Evolutionary conservation across 306 rosid genomes (phyloP), one percentile per base, ranked within the genome.

Genomic region (Gastrolobium bilobum): DNA sequence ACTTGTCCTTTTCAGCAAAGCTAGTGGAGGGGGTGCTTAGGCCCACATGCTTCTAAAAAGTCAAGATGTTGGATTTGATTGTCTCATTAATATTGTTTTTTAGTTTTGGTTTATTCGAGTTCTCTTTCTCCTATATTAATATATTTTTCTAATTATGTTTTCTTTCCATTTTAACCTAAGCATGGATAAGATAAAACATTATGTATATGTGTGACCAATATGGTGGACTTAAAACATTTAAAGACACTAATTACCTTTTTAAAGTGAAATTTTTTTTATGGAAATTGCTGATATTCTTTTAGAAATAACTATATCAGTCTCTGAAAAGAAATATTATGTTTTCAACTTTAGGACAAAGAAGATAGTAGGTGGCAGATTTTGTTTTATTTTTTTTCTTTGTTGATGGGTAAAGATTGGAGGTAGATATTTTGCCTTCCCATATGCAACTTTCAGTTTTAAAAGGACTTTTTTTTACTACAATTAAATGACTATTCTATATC

Each of bases 41-140:
- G 50, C 73, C 79, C 84, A 71, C 79, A 33, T 31, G 10, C 39
- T 52, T 29, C 62, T 42, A 51, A 52, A 20, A 61, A 53, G 68
- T 80, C 78, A 62, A 63, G 7, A 71, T 53, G 42, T 51, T 76
- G n/a, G 70, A 62, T 58, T 31, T 65, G 63, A 44, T 51, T 60
- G 63, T 10, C 68, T 59, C 67, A 3, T 15, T 52, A 44, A 47
- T 76, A 30, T 34, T 31, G 20, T 66, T 44, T 51, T 29, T 7
- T n/a, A n/a, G 3, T 26, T 76, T 64, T 64, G 54, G 34, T 13
- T 29, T 60, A n/a, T n/a, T n/a, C n/a, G n/a, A 26, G 1, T 4
- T 64, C n/a, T 5, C 6, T 50, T 54, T 39, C 40, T 26, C 30
- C 4, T n/a, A n/a, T n/a, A 2, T 0, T 47, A 37, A 5, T 11